Evolutionary conservation across 169 alveolate genomes (phyloP), one percentile per base, ranked within the genome.

Genomic region (Eimeria praecox): DNA sequence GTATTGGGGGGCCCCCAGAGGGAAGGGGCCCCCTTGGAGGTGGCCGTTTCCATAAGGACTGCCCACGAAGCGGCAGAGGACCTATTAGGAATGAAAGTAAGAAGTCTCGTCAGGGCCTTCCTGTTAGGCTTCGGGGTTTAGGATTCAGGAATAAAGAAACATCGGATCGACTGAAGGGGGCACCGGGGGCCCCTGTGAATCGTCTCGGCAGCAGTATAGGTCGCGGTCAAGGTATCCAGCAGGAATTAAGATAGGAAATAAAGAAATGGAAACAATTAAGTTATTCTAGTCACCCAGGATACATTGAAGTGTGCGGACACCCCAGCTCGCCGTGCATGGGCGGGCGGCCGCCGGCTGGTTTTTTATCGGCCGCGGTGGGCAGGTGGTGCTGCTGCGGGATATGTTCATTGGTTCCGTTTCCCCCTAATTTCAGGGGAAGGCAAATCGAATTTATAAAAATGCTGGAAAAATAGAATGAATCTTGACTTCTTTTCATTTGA

Each of bases 1-100:
- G 93, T 86, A 64, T 42, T 38, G 52, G 93, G 93, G 93, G 93
- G 93, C 82, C 93, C 93, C 93, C 93, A 86, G 64, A 54, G 80
- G 38, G 93, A 86, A n/a, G 93, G 93, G 82, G 80, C 78, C 77
- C 80, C 93, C 62, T 22, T 30, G 35, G 93, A 22, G 6, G 93
- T 54, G 27, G 77, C 93, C 38, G 80, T 40, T 54, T 86, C 93
- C 93, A 86, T 86, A 30, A 5, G 77, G 10, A 20, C 42, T 86
- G 93, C 91, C 75, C 30, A 38, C 91, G 27, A 49, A n/a, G 66
- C 88, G 18, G 88, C 88, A 78, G 40, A 42, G n/a, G 42, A 40
- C 88, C 62, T 6, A 33, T 27, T 42, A 46, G 24, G 8, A 24
- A 22, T 4, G 62, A n/a, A 27, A 18, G 42, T 9, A 0, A 78